Percentiles rank a stretch among this genome's conserved stretches.
Conservation (phyloP, 352 stramenopile genomes). For the Phytophthora chlamydospora region DNA sequence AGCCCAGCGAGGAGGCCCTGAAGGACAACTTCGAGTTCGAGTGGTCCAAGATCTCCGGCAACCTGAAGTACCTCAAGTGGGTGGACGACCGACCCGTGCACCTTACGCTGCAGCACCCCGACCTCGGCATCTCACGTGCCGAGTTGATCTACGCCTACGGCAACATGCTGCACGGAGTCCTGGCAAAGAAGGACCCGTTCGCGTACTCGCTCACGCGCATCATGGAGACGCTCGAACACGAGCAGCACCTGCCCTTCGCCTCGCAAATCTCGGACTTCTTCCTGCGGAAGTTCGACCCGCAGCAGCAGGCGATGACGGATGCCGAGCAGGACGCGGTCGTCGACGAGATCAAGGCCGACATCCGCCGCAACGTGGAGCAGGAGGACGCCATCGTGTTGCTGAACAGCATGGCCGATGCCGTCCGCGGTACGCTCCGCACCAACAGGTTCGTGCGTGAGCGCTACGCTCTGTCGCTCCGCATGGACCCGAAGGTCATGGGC, state of each 20-base stretch:
- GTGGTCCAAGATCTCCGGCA: conserved; percentile 81
- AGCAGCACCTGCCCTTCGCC: conserved; percentile 89
- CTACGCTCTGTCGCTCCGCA: conserved; percentile 80
- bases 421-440: conserved; percentile 76
- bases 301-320: conserved; percentile 43
- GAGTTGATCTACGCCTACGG: conserved; percentile 97
- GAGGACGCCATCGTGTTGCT: conserved; percentile 80
- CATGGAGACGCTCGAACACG: conserved; percentile 92
- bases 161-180: conserved; percentile 95
- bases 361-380: conserved; percentile 74
- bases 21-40: conserved; percentile 65
- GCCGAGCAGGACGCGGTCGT: conserved; percentile 52
- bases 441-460: conserved; percentile 85
- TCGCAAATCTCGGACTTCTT: conserved; percentile 95
- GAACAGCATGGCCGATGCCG: conserved; percentile 80
- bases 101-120: conserved; percentile 84
- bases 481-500: conserved; percentile 83
- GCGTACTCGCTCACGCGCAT: conserved; percentile 96
- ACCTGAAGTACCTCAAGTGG: conserved; percentile 92
- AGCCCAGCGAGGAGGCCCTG: conserved; percentile 62
- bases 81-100: conserved; percentile 81
- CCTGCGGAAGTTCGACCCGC: conserved; percentile 85
- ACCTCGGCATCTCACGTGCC: conserved; percentile 90
- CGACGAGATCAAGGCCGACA: conserved; percentile 70
- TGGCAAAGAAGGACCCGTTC: conserved; percentile 94